These are phyloP conservation scores for Penicillium daleae DNA, from an alignment of 495 filamentous ascomycete species.

Conservation along the genomic window DNA sequence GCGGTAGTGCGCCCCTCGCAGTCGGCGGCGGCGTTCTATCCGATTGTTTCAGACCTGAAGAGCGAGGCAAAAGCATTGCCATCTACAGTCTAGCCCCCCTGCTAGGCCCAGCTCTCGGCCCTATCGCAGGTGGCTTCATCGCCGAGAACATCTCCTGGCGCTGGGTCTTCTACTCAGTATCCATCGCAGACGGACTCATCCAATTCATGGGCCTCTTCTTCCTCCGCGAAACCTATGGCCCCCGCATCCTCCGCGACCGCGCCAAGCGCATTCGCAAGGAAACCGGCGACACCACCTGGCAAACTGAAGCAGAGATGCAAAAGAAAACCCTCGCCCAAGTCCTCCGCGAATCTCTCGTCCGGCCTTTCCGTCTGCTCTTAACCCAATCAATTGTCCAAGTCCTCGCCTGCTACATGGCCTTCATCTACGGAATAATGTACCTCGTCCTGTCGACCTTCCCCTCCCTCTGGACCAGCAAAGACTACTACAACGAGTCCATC, in stretches of 20 bases:
- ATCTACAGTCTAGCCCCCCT: slow-evolving; percentile 69
- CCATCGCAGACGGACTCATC: slow-evolving; percentile 64
- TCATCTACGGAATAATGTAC: slow-evolving; percentile 74
- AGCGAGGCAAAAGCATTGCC: slow-evolving; percentile 66
- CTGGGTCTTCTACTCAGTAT: slow-evolving; percentile 69
- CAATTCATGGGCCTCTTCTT: slow-evolving; percentile 67
- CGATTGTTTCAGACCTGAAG: slow-evolving; percentile 65
- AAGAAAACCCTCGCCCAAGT: slow-evolving; percentile 47
- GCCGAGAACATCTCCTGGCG: slow-evolving; percentile 70
- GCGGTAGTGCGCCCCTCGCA: slow-evolving; percentile 57
- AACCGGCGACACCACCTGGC: slow-evolving; percentile 63
- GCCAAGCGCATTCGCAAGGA: slow-evolving; percentile 61
- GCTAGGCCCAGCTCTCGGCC: slow-evolving; percentile 68
- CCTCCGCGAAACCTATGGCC: slow-evolving; percentile 72
- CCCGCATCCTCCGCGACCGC: slow-evolving; percentile 61
- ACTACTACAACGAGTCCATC: slow-evolving; percentile 60
- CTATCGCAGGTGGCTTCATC: slow-evolving; percentile 68
- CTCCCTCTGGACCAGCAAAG: slow-evolving; percentile 55
- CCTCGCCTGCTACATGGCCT: slow-evolving; percentile 66
- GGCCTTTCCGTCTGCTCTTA: slow-evolving; percentile 60
- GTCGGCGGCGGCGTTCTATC: slow-evolving; percentile 64
- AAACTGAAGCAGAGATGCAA: slow-evolving; percentile 64
- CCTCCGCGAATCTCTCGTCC: slow-evolving; percentile 50
- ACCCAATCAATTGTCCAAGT: slow-evolving; percentile 65
- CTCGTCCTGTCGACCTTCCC: slow-evolving; percentile 73